Base-by-base conservation (phyloP, 192 early-diverging fungal species). In the Lobosporangium transversale region DNA sequence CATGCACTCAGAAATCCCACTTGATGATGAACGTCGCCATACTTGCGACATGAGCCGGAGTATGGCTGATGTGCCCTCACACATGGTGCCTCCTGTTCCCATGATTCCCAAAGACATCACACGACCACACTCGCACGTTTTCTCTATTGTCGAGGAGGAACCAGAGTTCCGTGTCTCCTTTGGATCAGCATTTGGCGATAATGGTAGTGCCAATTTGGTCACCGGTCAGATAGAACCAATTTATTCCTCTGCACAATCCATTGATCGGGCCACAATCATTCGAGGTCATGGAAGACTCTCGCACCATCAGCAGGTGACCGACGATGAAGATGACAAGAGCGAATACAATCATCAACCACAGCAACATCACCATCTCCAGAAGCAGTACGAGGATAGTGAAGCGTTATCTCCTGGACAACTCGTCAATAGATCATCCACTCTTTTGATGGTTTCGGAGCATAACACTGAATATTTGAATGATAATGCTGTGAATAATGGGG, bases 21-120 rank as follows among this genome's bases (percentile, higher is more conserved):
- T 56, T 26, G 66, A 75, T 26, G 70, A 75, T 12, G 70, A 75
- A 18, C 62, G 70, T 45, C 70, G 70, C 27, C 70, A 75, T 23
- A 75, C 70, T 6, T 75, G 70, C 27, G 70, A 75, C 27, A 75
- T 74, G 73, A 76, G 73, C 30, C 73, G 67, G 64, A 58, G 44
- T 14, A 62, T 75, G 15, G 27, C 53, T 21, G 58, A 66, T 14
- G 42, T 26, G 1, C 21, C 51, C 2, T 30, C 58, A 10, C 35
- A 76, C 18, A 29, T 44, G 3, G 58, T 42, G 14, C 73, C 73
- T 27, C 73, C 73, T 20, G 73, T 76, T 2, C 73, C 73, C 21
- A 53, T 59, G 0, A 15, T 76, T 2, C 65, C 73, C 17, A 66
- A 62, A 45, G 62, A 45, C 23, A 45, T 59, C 36, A 21, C 24